Percentiles rank a stretch among this genome's conserved stretches.
These are phyloP conservation scores for Sarcocystis neurona DNA, from an alignment of 169 alveolate genomes.

Conservation along the genomic window DNA sequence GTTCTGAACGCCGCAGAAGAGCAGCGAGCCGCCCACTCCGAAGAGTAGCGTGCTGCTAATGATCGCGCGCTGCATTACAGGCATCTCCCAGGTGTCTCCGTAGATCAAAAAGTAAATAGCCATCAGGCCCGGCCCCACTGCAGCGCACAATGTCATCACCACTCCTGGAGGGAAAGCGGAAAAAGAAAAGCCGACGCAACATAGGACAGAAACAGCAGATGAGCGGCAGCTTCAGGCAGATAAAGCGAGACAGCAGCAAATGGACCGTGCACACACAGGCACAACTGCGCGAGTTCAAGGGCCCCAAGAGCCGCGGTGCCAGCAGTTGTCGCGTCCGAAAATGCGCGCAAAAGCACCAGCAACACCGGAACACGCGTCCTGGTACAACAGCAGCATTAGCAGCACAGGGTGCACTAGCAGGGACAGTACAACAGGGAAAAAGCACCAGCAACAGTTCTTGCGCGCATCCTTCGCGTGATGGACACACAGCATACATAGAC, in stretches of 20 bases:
- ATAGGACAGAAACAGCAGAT: neutral
- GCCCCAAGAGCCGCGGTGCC: neutral
- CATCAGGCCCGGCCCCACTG: constrained; percentile 37
- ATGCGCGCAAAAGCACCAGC: too few species aligned
- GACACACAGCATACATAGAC: too few species aligned
- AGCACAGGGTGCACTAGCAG: too few species aligned
- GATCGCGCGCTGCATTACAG: constrained; percentile 26
- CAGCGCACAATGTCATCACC: constrained; percentile 1
- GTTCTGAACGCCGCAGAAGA: neutral
- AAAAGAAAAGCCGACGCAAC: neutral
- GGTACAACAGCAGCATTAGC: too few species aligned
- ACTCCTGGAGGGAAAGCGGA: constrained; percentile 8
- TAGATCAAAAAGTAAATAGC: neutral
- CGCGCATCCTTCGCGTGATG: too few species aligned
- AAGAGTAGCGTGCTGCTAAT: constrained; percentile 28
- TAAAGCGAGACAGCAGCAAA: too few species aligned
- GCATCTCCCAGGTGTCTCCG: constrained; percentile 50
- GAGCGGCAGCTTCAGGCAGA: too few species aligned
- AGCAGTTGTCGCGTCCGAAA: neutral
- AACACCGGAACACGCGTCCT: too few species aligned
- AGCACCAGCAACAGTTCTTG: too few species aligned
- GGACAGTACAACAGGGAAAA: too few species aligned
- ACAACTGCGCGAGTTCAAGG: neutral
- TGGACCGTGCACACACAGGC: too few species aligned
- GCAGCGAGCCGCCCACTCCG: constrained; percentile 3